Percentiles rank a stretch among this genome's conserved stretches.
Conservation (phyloP, 1,284 basidiomycete genomes). For the Heterobasidion annosum region DNA sequence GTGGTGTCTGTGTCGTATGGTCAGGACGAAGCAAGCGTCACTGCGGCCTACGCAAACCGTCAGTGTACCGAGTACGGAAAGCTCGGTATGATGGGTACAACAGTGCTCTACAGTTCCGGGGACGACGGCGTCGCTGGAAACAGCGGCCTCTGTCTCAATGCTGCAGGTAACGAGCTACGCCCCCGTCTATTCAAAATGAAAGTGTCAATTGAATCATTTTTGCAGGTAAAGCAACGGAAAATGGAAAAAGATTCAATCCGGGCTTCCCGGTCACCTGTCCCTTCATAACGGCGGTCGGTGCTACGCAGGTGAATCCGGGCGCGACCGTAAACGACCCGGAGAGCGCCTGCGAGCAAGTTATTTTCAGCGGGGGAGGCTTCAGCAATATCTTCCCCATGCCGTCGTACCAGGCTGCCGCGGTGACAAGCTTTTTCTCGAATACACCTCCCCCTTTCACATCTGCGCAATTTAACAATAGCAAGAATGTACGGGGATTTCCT, state of each 20-base stretch:
- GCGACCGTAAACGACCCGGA: conserved; percentile 22
- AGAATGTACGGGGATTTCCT: conserved; percentile 38
- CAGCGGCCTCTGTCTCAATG: conserved; percentile 16
- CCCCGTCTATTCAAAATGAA: no score
- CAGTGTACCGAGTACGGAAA: conserved; percentile 35
- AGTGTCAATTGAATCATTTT: no score
- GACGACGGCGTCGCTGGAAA: conserved; percentile 23
- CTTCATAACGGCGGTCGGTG: conserved; percentile 21
- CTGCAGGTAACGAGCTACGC: conserved; percentile 10
- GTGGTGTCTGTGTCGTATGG: conserved; percentile 33
- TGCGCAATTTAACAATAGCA: conserved; percentile 38
- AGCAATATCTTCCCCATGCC: conserved; percentile 30
- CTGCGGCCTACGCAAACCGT: conserved; percentile 25
- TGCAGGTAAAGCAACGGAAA: conserved; percentile 5
- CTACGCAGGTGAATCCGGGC: conserved; percentile 22
- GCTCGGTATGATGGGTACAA: conserved; percentile 24
- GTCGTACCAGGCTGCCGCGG: conserved; percentile 25
- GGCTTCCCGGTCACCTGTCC: conserved; percentile 15
- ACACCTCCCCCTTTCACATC: conserved; percentile 32
- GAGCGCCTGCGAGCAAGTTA: conserved; percentile 25
- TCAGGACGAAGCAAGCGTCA: conserved; percentile 24
- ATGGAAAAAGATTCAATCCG: conserved; percentile 20
- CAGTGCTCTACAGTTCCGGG: conserved; percentile 24
- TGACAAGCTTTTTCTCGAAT: conserved; percentile 23
- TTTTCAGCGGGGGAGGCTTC: conserved; percentile 25